phyloP scores from a whole-genome alignment of 148 eudicot species.

The Silene uniflora region DNA sequence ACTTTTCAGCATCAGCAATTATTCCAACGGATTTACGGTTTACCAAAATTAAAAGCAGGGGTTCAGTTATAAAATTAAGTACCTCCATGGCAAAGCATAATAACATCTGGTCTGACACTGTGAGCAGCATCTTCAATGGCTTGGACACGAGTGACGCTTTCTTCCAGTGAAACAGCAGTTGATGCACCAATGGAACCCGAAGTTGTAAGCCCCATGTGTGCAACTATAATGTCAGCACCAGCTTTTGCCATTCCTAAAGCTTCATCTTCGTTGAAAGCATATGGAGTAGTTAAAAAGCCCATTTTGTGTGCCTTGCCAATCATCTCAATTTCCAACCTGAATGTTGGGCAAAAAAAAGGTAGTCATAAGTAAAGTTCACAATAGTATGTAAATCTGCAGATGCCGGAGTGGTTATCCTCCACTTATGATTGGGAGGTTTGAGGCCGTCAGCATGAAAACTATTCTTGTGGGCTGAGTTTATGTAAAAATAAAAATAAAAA shows the following conservation, averaged over 20 bases:
- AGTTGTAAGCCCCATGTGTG: constrained; percentile 96
- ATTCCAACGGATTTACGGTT: background rate
- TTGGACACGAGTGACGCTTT: constrained; percentile 81
- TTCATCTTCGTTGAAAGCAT: constrained; percentile 85
- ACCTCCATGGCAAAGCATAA: constrained; percentile 99
- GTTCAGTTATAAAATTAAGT: background rate
- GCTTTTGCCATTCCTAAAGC: constrained; percentile 86
- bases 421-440: no score
- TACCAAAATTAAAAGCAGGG: background rate
- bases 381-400: background rate
- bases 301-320: constrained; percentile 76
- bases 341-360: background rate
- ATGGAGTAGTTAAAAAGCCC: constrained; percentile 93
- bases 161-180: constrained; percentile 70
- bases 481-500: no score
- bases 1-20: background rate
- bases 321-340: constrained; percentile 92
- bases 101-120: constrained; percentile 54
- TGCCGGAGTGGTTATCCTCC: no score
- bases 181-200: constrained; percentile 95
- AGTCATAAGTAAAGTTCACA: background rate
- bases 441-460: no score
- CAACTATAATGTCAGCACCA: constrained; percentile 93
- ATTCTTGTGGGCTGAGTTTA: no score
- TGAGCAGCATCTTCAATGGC: constrained; percentile 95